Percentiles rank a stretch among this genome's conserved stretches.
Conservation (phyloP, 1,284 basidiomycete species). For the Fomitopsis schrenkii region DNA sequence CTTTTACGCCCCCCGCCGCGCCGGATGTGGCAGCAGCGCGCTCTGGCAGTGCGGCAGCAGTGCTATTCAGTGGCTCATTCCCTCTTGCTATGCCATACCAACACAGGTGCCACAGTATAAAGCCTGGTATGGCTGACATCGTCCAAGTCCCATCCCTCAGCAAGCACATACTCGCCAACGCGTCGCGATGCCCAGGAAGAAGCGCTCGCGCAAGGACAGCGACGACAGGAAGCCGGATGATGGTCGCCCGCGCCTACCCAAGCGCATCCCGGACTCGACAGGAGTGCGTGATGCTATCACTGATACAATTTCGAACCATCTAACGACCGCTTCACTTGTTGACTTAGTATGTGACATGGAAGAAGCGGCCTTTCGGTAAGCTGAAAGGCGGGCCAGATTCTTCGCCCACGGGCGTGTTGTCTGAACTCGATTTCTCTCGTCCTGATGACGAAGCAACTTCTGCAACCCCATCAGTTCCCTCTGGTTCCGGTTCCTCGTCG, state of each 20-base stretch:
- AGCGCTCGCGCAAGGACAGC: not conserved
- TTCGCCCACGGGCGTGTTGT: not conserved
- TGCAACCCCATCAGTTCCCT: not conserved
- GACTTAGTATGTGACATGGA: not conserved
- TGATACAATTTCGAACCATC: not conserved
- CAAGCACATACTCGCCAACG: not conserved
- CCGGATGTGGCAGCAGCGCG: not conserved
- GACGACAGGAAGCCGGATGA: not conserved
- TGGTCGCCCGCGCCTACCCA: not conserved
- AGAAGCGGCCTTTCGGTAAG: not conserved
- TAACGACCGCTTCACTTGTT: not conserved
- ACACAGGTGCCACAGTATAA: not conserved
- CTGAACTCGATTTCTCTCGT: not conserved
- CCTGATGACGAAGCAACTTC: not conserved
- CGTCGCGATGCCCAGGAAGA: not conserved
- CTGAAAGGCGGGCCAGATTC: not conserved
- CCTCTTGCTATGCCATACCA: not conserved
- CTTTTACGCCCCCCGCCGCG: not conserved
- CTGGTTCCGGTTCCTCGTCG: not conserved
- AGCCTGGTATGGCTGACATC: not conserved
- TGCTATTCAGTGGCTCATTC: not conserved
- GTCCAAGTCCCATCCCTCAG: not conserved
- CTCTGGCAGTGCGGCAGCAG: slow-evolving; percentile 1
- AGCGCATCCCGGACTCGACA: not conserved
- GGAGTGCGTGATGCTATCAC: not conserved